Conservation (phyloP, 495 filamentous ascomycete genomes). For the Lasiosphaeriaceae sp. region DNA sequence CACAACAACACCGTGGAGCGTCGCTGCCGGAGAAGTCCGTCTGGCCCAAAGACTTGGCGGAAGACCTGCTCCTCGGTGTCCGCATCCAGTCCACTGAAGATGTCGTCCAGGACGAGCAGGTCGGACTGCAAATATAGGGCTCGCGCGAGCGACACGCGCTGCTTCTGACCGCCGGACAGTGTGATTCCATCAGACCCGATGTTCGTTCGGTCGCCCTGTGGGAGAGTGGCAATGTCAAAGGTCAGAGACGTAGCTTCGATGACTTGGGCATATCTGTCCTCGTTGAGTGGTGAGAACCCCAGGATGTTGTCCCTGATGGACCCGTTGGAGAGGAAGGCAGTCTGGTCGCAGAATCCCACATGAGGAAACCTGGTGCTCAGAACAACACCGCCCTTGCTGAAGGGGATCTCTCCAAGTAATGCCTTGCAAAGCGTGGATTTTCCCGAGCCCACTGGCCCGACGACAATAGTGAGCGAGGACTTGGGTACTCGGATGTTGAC, state of each 20-base stretch:
- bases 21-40: slow-evolving; percentile 21
- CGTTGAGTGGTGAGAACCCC: slow-evolving; percentile 42
- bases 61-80: slow-evolving; percentile 62
- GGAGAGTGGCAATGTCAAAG: slow-evolving; percentile 44
- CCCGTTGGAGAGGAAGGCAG: slow-evolving; percentile 37
- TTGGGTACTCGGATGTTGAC: slow-evolving; percentile 37
- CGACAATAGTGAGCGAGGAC: slow-evolving; percentile 25
- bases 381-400: slow-evolving; percentile 27
- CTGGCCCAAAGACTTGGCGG: slow-evolving; percentile 41
- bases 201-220: slow-evolving; percentile 47
- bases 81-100: slow-evolving; percentile 60
- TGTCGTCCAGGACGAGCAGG: slow-evolving; percentile 40
- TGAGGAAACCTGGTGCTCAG: background rate
- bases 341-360: slow-evolving; percentile 42
- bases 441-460: slow-evolving; percentile 40
- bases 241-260: slow-evolving; percentile 61
- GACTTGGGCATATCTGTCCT: slow-evolving; percentile 57
- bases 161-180: slow-evolving; percentile 64
- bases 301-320: slow-evolving; percentile 38
- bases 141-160: slow-evolving; percentile 46
- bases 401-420: slow-evolving; percentile 28
- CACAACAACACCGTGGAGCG: slow-evolving; percentile 23
- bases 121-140: slow-evolving; percentile 29
- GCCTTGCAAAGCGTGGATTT: slow-evolving; percentile 41
- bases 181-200: slow-evolving; percentile 62